Conservation (phyloP, 306 rosid species). For the Dalbergia oliveri region DNA sequence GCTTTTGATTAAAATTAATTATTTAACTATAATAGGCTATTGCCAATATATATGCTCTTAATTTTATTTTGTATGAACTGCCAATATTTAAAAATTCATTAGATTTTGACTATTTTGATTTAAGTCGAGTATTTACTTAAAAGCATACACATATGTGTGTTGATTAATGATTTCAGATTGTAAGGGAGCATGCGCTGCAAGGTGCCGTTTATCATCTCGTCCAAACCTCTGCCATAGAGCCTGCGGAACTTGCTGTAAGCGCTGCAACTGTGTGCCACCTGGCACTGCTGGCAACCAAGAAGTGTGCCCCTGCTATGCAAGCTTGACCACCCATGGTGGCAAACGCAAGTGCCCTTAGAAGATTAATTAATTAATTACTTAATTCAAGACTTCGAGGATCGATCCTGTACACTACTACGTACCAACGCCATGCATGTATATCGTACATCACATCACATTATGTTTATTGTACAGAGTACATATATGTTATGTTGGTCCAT, state of each 20-base stretch:
- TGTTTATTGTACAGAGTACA: background rate
- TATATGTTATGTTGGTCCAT: background rate
- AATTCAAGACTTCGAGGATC: too few relatives aligned
- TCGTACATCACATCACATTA: background rate
- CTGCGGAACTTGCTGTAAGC: constrained; percentile 74
- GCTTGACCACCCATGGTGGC: constrained; percentile 71
- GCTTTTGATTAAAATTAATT: too few relatives aligned
- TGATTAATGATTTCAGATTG: constrained; percentile 53
- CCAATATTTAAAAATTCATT: too few relatives aligned
- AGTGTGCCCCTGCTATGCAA: constrained; percentile 72
- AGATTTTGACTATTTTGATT: too few relatives aligned
- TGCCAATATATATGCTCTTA: too few relatives aligned
- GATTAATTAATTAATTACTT: too few relatives aligned
- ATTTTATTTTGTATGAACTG: too few relatives aligned
- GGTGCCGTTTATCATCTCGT: constrained; percentile 74
- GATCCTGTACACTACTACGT: too few relatives aligned
- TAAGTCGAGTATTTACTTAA: background rate
- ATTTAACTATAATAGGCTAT: too few relatives aligned
- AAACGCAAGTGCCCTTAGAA: constrained; percentile 74
- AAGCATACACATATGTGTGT: background rate
- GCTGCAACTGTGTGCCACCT: constrained; percentile 76
- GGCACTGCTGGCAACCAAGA: constrained; percentile 77
- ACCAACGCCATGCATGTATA: background rate
- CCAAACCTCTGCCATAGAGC: constrained; percentile 63
- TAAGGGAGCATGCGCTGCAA: constrained; percentile 55